Evolutionary conservation across 1,139 yeast genomes (phyloP).

Genomic region (Zygoascus hellenicus): DNA sequence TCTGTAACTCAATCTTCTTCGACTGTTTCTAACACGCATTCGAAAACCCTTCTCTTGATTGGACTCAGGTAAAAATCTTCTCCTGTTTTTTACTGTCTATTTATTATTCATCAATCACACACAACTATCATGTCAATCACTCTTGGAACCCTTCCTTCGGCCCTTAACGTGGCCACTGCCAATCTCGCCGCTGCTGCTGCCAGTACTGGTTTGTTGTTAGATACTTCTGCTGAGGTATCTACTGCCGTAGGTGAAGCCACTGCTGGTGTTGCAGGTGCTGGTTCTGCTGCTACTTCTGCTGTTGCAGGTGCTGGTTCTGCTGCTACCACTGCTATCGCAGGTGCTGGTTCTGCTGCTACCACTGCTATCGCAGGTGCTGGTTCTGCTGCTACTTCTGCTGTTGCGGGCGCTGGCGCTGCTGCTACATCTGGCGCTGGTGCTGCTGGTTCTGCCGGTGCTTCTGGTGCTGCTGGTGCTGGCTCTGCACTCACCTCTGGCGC

Average conservation of each 20-base stretch:
- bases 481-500: conserved; percentile 10
- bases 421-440: conserved; percentile 12
- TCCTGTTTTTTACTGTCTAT: background rate
- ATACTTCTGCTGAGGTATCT: conserved; percentile 10
- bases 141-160: conserved; percentile 4
- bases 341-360: conserved; percentile 9
- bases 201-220: conserved; percentile 5
- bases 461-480: conserved; percentile 4
- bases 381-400: conserved; percentile 12
- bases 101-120: background rate
- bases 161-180: conserved; percentile 11
- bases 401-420: conserved; percentile 14
- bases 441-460: conserved; percentile 7
- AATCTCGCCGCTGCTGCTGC: conserved; percentile 8
- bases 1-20: no score
- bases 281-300: conserved; percentile 12
- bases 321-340: conserved; percentile 14
- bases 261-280: conserved; percentile 11
- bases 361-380: conserved; percentile 11
- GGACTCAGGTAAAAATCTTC: no score
- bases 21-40: no score
- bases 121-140: background rate
- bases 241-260: conserved; percentile 13
- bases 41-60: no score
- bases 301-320: conserved; percentile 5